These are phyloP conservation scores for Inga oerstediana DNA, from an alignment of 306 rosid genomes.

Conservation along the genomic window DNA sequence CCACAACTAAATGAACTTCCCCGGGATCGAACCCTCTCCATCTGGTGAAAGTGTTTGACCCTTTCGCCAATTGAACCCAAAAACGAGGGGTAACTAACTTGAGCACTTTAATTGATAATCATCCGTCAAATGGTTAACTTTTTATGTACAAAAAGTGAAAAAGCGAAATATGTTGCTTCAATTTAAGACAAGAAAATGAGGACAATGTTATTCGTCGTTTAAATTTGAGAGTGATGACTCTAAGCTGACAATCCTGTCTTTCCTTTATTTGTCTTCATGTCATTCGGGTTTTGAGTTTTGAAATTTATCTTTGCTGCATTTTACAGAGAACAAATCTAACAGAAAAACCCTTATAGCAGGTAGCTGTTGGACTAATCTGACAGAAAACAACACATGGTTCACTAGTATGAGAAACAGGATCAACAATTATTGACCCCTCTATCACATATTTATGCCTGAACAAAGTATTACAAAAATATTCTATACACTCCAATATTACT, in stretches of 20 bases:
- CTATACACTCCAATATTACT: no score
- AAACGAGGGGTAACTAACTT: no score
- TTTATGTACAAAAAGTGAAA: neutral
- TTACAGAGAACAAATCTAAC: slow-evolving; percentile 11
- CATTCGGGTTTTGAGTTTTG: neutral
- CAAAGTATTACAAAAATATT: no score
- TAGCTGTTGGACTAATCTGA: slow-evolving; percentile 2
- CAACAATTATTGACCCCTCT: no score
- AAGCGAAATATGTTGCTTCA: neutral
- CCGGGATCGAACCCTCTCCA: no score
- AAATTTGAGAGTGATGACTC: neutral
- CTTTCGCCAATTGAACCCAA: no score
- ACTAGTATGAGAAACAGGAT: no score
- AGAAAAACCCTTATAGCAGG: slow-evolving; percentile 16
- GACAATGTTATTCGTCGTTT: neutral
- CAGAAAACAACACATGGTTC: no score
- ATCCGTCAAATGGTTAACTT: neutral
- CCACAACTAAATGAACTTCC: no score
- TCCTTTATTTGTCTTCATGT: neutral
- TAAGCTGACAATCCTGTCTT: neutral
- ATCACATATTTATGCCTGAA: no score
- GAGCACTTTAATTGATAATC: neutral
- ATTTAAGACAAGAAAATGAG: neutral
- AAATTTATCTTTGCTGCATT: neutral
- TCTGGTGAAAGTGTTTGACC: no score